A percentile compares a stretch with the other conserved stretches of the same genome.
Conservation (phyloP, 768 basidiomycete genomes). For the Boletus sp. region DNA sequence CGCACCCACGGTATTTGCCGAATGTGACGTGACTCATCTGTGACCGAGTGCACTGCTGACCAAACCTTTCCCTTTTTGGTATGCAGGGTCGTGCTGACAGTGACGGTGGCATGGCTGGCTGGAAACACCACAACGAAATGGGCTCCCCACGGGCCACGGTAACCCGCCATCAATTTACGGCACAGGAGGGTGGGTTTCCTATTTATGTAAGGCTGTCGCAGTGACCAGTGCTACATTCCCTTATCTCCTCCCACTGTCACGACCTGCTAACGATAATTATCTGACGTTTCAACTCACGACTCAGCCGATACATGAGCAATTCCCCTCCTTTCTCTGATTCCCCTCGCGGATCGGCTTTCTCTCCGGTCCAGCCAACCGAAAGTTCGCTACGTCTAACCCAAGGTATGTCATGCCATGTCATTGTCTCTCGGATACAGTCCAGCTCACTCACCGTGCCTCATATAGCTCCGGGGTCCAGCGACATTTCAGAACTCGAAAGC, state of each 20-base stretch:
- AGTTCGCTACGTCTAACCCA: conserved; percentile 1
- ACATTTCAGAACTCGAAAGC: conserved; percentile 33
- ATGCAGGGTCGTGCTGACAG: not conserved
- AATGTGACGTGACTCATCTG: conserved; percentile 22
- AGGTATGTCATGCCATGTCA: conserved; percentile 8
- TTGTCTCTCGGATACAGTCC: not conserved
- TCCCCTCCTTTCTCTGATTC: conserved; percentile 16
- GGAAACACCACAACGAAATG: not conserved
- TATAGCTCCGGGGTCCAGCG: conserved; percentile 7
- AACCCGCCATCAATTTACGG: conserved; percentile 16
- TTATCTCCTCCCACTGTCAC: not conserved
- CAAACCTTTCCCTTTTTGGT: conserved; percentile 23
- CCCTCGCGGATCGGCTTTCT: conserved; percentile 9
- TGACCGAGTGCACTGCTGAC: conserved; percentile 13
- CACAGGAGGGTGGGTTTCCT: conserved; percentile 6
- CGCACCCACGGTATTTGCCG: conserved; percentile 25
- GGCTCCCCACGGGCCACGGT: not conserved
- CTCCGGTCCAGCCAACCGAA: conserved; percentile 3
- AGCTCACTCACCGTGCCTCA: not conserved
- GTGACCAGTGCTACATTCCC: not conserved
- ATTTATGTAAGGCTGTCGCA: conserved; percentile 15
- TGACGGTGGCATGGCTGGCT: not conserved
- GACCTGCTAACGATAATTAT: conserved; percentile 11
- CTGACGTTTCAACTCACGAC: conserved; percentile 2
- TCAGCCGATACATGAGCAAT: conserved; percentile 20